phyloP scores from a whole-genome alignment of 805 yeast genomes.

The Suhomyces kilbournensis region DNA sequence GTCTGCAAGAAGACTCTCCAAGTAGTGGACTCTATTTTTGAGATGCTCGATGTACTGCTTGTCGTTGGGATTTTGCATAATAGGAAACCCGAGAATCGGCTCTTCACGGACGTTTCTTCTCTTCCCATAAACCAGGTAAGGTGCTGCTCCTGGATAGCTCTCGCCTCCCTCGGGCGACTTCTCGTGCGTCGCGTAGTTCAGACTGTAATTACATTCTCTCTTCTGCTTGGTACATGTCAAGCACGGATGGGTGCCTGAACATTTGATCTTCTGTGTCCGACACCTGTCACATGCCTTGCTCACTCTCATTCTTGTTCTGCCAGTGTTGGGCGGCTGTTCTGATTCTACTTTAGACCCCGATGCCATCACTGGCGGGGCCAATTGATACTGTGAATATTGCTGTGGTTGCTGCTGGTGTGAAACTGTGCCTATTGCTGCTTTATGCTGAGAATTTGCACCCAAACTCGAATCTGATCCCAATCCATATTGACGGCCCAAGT shows the following conservation, averaged over 20 bases:
- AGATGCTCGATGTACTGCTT: slow-evolving; percentile 29
- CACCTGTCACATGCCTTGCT: slow-evolving; percentile 57
- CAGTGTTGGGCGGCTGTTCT: neutral
- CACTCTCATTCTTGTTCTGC: slow-evolving; percentile 35
- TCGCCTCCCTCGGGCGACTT: neutral
- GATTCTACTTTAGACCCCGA: neutral
- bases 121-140: neutral
- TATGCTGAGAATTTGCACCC: neutral
- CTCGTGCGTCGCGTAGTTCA: slow-evolving; percentile 2
- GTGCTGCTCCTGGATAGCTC: neutral
- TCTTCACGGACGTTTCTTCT: slow-evolving; percentile 1
- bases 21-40: slow-evolving; percentile 39
- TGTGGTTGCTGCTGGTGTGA: neutral
- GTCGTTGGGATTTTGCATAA: slow-evolving; percentile 12
- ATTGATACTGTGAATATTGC: neutral
- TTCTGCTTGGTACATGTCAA: slow-evolving; percentile 40
- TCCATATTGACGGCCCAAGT: neutral
- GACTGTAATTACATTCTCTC: slow-evolving; percentile 29
- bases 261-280: slow-evolving; percentile 53
- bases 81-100: slow-evolving; percentile 19
- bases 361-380: neutral
- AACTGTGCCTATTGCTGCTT: neutral
- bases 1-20: slow-evolving; percentile 30
- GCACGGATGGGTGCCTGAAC: slow-evolving; percentile 55
- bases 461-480: neutral